phyloP scores from a whole-genome alignment of 352 stramenopile genomes.

The Phytophthora palmivora region DNA sequence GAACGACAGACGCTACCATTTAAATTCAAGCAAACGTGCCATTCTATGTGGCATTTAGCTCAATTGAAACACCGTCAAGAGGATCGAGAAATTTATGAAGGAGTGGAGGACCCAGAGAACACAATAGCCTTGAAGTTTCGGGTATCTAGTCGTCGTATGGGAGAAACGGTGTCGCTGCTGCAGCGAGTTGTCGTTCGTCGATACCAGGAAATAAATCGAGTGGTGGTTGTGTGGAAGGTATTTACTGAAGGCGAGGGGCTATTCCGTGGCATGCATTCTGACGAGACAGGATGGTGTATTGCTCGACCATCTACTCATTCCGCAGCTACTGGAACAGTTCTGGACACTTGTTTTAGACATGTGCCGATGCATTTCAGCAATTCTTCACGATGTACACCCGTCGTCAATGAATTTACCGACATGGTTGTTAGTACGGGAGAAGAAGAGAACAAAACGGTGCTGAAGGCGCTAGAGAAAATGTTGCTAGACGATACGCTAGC shows the following conservation, averaged over 20 bases:
- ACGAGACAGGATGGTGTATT: conserved; percentile 42
- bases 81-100: conserved; percentile 21
- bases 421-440: conserved; percentile 31
- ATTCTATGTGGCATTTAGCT: conserved; percentile 35
- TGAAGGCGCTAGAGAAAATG: conserved; percentile 31
- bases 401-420: conserved; percentile 35
- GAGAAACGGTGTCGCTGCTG: conserved; percentile 25
- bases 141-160: conserved; percentile 22
- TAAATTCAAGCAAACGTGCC: conserved; percentile 30
- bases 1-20: conserved; percentile 37
- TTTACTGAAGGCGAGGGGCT: conserved; percentile 36
- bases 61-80: conserved; percentile 35
- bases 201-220: conserved; percentile 52
- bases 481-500: conserved; percentile 27
- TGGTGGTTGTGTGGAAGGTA: conserved; percentile 71
- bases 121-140: conserved; percentile 41
- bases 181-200: conserved; percentile 45
- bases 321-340: conserved; percentile 17
- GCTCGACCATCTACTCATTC: conserved; percentile 11
- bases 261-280: conserved; percentile 35
- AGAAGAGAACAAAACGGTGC: conserved; percentile 29
- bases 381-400: conserved; percentile 1
- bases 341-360: conserved; percentile 36
- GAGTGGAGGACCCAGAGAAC: conserved; percentile 22
- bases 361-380: conserved; percentile 43